Evolutionary conservation across 1,139 yeast species (phyloP).

Genomic region (Magnusiomyces fungicola): DNA sequence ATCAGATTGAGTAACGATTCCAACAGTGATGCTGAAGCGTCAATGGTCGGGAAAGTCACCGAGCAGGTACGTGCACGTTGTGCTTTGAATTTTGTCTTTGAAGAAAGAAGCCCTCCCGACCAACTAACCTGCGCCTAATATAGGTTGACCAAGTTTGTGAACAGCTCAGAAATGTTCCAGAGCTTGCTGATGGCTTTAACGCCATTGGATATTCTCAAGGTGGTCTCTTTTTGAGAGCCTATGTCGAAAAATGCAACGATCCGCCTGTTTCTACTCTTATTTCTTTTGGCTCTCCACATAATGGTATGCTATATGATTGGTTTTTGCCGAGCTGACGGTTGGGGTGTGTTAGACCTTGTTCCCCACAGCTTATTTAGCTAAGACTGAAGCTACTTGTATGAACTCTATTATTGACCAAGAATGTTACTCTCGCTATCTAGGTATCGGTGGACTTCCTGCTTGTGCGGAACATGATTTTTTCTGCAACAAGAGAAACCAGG

Average conservation of each 20-base stretch:
- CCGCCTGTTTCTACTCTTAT: constrained; percentile 48
- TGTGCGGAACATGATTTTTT: constrained; percentile 55
- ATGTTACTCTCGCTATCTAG: not conserved
- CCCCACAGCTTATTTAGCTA: no score
- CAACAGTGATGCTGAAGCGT: constrained; percentile 44
- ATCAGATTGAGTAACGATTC: constrained; percentile 46
- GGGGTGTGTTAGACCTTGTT: constrained; percentile 19
- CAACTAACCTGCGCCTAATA: constrained; percentile 22
- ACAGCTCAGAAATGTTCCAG: constrained; percentile 37
- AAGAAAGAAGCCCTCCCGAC: constrained; percentile 17
- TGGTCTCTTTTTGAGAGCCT: constrained; percentile 62
- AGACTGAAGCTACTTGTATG: no score
- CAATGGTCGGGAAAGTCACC: constrained; percentile 56
- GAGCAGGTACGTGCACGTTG: constrained; percentile 34
- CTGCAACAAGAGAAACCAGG: constrained; percentile 49
- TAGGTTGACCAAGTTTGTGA: constrained; percentile 36
- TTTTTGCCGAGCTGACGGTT: not conserved
- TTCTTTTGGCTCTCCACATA: constrained; percentile 79
- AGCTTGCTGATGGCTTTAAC: constrained; percentile 51
- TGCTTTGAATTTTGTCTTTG: constrained; percentile 22
- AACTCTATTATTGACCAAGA: no score
- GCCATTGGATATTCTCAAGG: constrained; percentile 82
- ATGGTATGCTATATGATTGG: constrained; percentile 50
- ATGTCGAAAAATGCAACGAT: constrained; percentile 49
- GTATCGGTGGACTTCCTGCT: constrained; percentile 55